Base-by-base conservation (phyloP, 2,329 filamentous ascomycete species). In the Diaporthe citri region DNA sequence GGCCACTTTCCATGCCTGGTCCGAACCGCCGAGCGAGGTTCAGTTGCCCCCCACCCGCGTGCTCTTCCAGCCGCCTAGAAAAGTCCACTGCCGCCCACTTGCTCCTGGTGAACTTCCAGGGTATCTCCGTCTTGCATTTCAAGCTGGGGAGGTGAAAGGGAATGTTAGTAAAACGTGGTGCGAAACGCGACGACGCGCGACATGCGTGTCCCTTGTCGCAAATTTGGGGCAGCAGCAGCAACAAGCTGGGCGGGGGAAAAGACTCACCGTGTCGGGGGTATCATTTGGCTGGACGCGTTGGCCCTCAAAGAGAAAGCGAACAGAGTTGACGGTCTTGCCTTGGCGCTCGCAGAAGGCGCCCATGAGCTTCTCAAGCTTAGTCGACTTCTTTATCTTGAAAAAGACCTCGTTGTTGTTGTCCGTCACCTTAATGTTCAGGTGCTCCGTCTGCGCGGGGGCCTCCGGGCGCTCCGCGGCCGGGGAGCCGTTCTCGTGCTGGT, bases 351-450 rank as follows among this genome's bases (percentile, higher is more conserved):
- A 99, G 85, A 98, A 99, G 28, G 97, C 97, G 77, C 95, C 93
- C 97, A 99, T 99, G 73, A 99, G 89, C 88, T 99, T 99, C 87
- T 98, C 97, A 1, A 99, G 91, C 84, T 95, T 94, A 1, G 97
- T 99, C 31, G 93, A 95, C 51, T 96, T 92, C 93, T 99, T 99
- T 88, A 99, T 99, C 89, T 99, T 99, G 89, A 99, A 99, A 85
- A 98, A 99, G 80, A 99, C 96, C 84, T 99, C 97, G 84, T 99
- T 99, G 88, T 98, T 98, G 87, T 97, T 98, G 81, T 99, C 97
- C 0, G 97, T 98, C 20, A 99, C 97, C 85, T 99, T 99, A 87
- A 99, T 98, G 87, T 99, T 99, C 7, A 99, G 89, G 85, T 99
- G 97, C 86, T 98, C 96, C 41, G 87, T 87, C 73, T 88, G 86